A percentile compares a stretch with the other conserved stretches of the same genome.
Evolutionary conservation across 1,139 yeast genomes (phyloP).

Genomic region (Debaryomycetaceae sp.): DNA sequence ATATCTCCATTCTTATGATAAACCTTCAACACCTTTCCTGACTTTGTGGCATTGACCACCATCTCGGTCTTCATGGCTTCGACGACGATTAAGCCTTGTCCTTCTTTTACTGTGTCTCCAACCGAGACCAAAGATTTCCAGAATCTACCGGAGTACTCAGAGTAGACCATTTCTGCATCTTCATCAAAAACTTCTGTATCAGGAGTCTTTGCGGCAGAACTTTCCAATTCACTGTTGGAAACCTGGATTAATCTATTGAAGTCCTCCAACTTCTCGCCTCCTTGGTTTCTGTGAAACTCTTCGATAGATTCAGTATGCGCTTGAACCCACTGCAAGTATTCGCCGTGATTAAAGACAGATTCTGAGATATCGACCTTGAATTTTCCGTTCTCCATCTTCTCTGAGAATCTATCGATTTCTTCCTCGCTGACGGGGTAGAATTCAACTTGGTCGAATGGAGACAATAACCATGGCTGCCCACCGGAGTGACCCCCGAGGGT

Average conservation of each 20-base stretch:
- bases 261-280: constrained; percentile 79
- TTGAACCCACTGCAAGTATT: constrained; percentile 75
- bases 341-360: constrained; percentile 75
- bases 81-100: constrained; percentile 81
- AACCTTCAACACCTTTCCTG: constrained; percentile 76
- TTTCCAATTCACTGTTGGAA: constrained; percentile 73
- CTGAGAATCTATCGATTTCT: constrained; percentile 69
- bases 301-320: constrained; percentile 70
- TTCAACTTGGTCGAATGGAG: constrained; percentile 91
- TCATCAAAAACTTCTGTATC: constrained; percentile 62
- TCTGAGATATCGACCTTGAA: constrained; percentile 74
- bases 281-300: constrained; percentile 62
- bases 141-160: constrained; percentile 93
- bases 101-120: constrained; percentile 72
- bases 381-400: constrained; percentile 76
- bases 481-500: constrained; percentile 64
- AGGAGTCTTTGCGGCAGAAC: constrained; percentile 33
- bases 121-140: constrained; percentile 87
- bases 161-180: constrained; percentile 77
- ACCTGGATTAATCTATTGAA: constrained; percentile 79
- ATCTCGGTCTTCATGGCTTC: constrained; percentile 99
- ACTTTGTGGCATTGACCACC: constrained; percentile 70
- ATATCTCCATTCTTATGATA: constrained; percentile 85
- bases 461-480: constrained; percentile 81
- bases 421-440: constrained; percentile 87